phyloP scores from a whole-genome alignment of 805 yeast species.

The Ogataea populi-albae region DNA sequence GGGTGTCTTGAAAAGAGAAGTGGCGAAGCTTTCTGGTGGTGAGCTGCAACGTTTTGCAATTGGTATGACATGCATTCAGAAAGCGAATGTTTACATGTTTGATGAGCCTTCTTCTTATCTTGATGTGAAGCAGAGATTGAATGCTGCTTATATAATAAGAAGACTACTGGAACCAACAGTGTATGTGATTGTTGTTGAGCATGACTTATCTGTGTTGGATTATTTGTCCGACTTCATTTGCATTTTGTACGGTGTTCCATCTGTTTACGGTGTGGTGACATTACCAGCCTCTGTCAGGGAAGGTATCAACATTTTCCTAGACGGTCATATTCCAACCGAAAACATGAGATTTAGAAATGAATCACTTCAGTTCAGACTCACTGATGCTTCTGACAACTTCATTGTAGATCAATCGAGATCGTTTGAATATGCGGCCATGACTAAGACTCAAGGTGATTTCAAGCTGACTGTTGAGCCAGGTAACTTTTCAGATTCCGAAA shows the following conservation, averaged over 20 bases:
- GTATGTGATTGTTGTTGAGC: conserved; percentile 96
- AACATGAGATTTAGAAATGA: conserved; percentile 96
- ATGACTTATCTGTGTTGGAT: conserved; percentile 96
- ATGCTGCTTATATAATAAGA: conserved; percentile 94
- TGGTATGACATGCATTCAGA: conserved; percentile 94
- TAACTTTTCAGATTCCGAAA: conserved; percentile 93
- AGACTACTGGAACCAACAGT: conserved; percentile 70
- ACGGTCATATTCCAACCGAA: conserved; percentile 96
- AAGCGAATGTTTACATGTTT: conserved; percentile 96
- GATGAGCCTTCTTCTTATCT: conserved; percentile 98
- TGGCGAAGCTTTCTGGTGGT: conserved; percentile 92
- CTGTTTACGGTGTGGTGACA: conserved; percentile 98
- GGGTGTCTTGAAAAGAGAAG: conserved; percentile 81
- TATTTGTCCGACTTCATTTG: conserved; percentile 95
- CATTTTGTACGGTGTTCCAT: conserved; percentile 96
- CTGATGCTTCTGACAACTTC: conserved; percentile 81
- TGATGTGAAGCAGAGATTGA: conserved; percentile 97
- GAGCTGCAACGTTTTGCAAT: conserved; percentile 98
- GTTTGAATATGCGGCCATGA: conserved; percentile 75
- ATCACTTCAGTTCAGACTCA: conserved; percentile 87
- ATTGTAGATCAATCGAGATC: conserved; percentile 76
- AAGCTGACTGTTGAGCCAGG: conserved; percentile 78
- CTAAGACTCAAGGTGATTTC: conserved; percentile 95
- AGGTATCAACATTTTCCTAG: conserved; percentile 97
- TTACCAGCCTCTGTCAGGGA: conserved; percentile 96